Base-by-base conservation (phyloP, 2,329 filamentous ascomycete species). In the Botrytis cinerea region DNA sequence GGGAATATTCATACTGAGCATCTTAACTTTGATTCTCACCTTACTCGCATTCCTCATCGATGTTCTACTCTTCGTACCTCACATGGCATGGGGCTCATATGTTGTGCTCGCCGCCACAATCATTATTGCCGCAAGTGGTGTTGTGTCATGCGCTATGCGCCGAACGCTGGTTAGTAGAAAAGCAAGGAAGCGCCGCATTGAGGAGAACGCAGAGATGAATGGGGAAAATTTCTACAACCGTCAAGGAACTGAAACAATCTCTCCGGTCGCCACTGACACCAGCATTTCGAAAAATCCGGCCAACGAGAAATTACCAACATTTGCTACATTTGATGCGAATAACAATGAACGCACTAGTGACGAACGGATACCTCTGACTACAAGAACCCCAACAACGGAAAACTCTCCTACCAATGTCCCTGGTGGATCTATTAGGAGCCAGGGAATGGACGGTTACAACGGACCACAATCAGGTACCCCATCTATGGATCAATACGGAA, bases 131-230 rank as follows among this genome's bases (percentile, higher is more conserved):
- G 86, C 93, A 38, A 93, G 93, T 80, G 92, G 91, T 60, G 88
- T 99, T 73, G 90, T 98, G 51, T 95, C 94, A 14, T 99, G 95
- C 81, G 94, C 94, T 35, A 98, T 98, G 94, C 92, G 96, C 76
- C 90, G 95, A 74, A 97, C 95, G 3, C 85, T 98, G 73, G 93
- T 98, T 75, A 93, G 93, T 82, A 90, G 95, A 78, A 98, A 98
- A 84, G 93, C 95, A n/a, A 89, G 95, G 75, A 95, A 96, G 86
- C 93, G 91, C 85, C 90, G 94, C 63, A 97, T 98, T 80, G 94
- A 91, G 3, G 93, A 97, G 82, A 97, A 98, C 81, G 93, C 95
- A 12, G 95, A 98, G 81, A 98, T 98, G 95, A 98, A 93, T 81
- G 95, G 95, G 43, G 91, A 96, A 79, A 96, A 95, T 80, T 98